A percentile compares a stretch with the other conserved stretches of the same genome.
These are phyloP conservation scores for Kwoniella heveanensis DNA, from an alignment of 768 basidiomycete species.

Conservation along the genomic window DNA sequence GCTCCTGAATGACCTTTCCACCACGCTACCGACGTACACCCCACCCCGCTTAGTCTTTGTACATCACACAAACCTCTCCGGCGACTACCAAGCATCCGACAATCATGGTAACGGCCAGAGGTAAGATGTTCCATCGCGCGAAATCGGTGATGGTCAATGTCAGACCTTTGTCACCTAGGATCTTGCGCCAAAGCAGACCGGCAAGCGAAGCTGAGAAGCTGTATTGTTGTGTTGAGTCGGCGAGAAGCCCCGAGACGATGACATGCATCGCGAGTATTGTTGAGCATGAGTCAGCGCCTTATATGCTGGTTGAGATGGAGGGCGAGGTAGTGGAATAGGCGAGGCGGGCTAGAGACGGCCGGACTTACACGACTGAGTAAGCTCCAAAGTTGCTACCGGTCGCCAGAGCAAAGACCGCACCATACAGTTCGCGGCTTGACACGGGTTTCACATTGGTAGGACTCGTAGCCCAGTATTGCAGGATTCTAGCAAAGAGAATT, in stretches of 20 bases:
- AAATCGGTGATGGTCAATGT: conserved; percentile 66
- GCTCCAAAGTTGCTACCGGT: conserved; percentile 89
- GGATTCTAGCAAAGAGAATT: conserved; percentile 80
- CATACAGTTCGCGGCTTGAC: conserved; percentile 55
- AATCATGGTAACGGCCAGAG: conserved; percentile 67
- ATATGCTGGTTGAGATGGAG: too few species aligned
- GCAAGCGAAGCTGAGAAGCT: conserved; percentile 81
- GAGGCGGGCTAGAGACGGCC: background rate
- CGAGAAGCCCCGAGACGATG: too few species aligned
- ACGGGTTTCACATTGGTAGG: conserved; percentile 9
- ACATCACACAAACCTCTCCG: conserved; percentile 65
- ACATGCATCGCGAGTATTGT: background rate
- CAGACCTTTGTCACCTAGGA: conserved; percentile 74
- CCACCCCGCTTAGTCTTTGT: conserved; percentile 26
- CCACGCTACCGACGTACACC: too few species aligned
- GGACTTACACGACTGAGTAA: conserved; percentile 68
- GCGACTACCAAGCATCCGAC: conserved; percentile 71
- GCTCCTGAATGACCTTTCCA: background rate
- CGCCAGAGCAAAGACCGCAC: conserved; percentile 67
- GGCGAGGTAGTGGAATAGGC: too few species aligned
- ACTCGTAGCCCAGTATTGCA: conserved; percentile 54
- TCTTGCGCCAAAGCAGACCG: conserved; percentile 78
- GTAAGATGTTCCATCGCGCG: conserved; percentile 70
- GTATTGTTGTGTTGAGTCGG: background rate
- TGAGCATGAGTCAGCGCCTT: too few species aligned